A percentile compares a stretch with the other conserved stretches of the same genome.
Conservation (phyloP, 2,329 filamentous ascomycete genomes). For the Cladobotryum mycophilum region DNA sequence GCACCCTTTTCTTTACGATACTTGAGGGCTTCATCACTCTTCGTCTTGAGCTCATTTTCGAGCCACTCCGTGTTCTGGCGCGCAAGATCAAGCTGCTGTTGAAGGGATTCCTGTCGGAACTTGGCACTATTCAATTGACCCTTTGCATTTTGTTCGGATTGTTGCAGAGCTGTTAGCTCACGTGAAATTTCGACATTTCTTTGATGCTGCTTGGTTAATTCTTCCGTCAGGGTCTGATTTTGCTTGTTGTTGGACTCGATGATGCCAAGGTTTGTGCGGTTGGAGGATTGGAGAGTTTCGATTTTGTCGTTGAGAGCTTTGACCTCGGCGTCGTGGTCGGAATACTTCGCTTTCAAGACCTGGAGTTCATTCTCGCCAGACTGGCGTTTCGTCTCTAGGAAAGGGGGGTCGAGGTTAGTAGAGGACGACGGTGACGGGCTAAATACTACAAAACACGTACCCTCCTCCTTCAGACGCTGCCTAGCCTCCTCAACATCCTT, state of each 20-base stretch:
- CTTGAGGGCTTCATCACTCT: constrained; percentile 78
- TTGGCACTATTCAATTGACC: constrained; percentile 74
- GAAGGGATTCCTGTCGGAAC: constrained; percentile 82
- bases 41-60: constrained; percentile 84
- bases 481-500: constrained; percentile 78
- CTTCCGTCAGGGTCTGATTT: constrained; percentile 78
- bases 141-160: constrained; percentile 75
- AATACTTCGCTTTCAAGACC: constrained; percentile 10
- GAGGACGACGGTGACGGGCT: not conserved
- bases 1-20: constrained; percentile 93
- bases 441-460: constrained; percentile 41
- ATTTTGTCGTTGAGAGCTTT: constrained; percentile 77
- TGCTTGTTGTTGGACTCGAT: constrained; percentile 85
- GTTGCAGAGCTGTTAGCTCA: constrained; percentile 74
- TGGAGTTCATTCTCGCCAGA: constrained; percentile 73
- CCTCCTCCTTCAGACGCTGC: constrained; percentile 74
- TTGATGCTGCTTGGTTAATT: constrained; percentile 81
- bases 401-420: not conserved
- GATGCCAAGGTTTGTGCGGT: constrained; percentile 81
- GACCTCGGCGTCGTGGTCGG: constrained; percentile 49
- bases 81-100: constrained; percentile 83
- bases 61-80: constrained; percentile 92
- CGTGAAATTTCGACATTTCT: constrained; percentile 79
- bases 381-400: constrained; percentile 66
- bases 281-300: constrained; percentile 79